Evolutionary conservation across 1,139 yeast species (phyloP), one percentile per base, ranked within the genome.

Genomic region (Candida dubliniensis): DNA sequence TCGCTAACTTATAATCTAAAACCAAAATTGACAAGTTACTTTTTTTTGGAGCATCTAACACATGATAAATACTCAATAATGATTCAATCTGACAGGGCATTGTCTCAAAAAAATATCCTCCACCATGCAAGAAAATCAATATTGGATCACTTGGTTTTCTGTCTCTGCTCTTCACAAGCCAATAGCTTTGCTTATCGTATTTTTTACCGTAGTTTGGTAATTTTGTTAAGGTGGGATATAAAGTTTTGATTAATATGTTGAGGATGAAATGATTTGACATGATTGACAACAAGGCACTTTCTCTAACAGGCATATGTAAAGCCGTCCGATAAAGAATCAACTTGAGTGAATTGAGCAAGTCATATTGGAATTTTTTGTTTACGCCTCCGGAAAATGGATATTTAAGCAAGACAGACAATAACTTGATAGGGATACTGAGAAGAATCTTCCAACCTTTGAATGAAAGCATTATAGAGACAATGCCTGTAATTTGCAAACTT

Each of bases 41-140:
- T 30, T 61, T 63, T 40, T 61, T 58, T 8, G 57, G 54, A 2
- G 61, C 60, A 13, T 62, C 66, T 10, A 72, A 40, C 14, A 67
- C 56, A 34, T 60, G 59, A 47, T 69, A 62, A 12, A 69, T 54
- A 3, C 71, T 57, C 13, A 65, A 42, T 10, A 70, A 31, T 0
- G 68, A 53, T 45, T 64, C 64, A 27, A 72, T 33, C 47, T 73
- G 78, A 36, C 58, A 54, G 0, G 67, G 65, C 42, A 57, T 55
- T 1, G 74, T 64, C 45, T 71, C 67, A 32, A 69, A 45, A 43
- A 61, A 69, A 50, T 62, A 73, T 2, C 77, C 78, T 2, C 79
- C 79, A 13, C 79, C 78, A 48, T 74, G 78, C 11, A 59, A 49
- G 47, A 61, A 73, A 24, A 73, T 55, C 15, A 74, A 53, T 13